Evolutionary conservation across 2,329 filamentous ascomycete species (phyloP), one percentile per base, ranked within the genome.

Genomic region (Talaromyces sp.): DNA sequence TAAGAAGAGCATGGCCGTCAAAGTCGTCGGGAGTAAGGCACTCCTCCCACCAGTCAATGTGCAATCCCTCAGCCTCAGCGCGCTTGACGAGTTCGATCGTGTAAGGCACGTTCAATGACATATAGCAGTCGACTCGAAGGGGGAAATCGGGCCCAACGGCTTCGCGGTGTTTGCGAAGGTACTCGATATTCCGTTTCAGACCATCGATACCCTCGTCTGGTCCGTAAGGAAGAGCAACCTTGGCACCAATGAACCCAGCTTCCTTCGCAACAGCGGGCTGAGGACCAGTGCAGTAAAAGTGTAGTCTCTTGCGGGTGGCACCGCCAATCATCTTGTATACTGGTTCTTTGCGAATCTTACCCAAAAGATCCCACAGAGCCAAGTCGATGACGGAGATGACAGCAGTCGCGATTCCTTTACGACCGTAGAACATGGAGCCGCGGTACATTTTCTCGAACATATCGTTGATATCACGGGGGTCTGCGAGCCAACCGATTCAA

Each of bases 11-110:
- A 71, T 96, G 96, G 62, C 93, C 93, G 70, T 96, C 93, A 55
- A 90, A 91, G 80, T 97, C 93, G 76, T 97, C 93, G 11, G 93
- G 93, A 33, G 88, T 90, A 66, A 97, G 81, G 67, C 92, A 96
- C 81, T 97, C 93, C 80, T 97, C 93, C 92, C 92, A 96, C 93
- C 93, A 97, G 81, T 96, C 92, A 75, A 97, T 93, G 76, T 93
- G 85, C 68, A 96, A 84, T 68, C 92, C 87, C 69, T 89, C 84
- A 72, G 88, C 90, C 64, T 91, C 85, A 73, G 89, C 92, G 58
- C 88, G 89, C 78, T 93, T 90, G 65, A 90, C 93, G 25, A 97
- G 83, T 77, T 96, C 89, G 69, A 97, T 96, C 3, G 91, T 96
- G 79, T 97, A 97, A 1, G 90, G 81, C 28, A 97, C 93, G 71